Evolutionary conservation across 306 rosid species (phyloP).

Genomic region (Phaseolus lunatus): DNA sequence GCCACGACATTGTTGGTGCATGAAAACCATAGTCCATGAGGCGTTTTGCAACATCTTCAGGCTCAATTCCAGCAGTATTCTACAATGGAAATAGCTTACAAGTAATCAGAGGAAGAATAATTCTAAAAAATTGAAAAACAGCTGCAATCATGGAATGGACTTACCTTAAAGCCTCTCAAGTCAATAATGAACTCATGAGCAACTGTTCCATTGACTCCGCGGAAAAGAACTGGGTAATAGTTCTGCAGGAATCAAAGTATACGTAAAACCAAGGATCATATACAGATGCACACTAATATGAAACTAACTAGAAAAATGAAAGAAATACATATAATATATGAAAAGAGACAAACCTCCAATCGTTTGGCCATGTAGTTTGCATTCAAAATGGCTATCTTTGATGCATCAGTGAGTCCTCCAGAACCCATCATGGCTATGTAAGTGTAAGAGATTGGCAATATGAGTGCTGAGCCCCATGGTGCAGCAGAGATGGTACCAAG

Average conservation of each 20-base stretch:
- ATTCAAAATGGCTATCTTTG: constrained; percentile 94
- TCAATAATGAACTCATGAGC: constrained; percentile 97
- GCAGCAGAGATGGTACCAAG: constrained; percentile 98
- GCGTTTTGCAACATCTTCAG: constrained; percentile 98
- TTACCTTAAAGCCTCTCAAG: constrained; percentile 96
- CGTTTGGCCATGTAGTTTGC: constrained; percentile 99
- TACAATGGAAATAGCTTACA: constrained; percentile 48
- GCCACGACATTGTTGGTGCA: constrained; percentile 99
- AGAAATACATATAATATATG: constrained; percentile 17
- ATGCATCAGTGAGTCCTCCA: constrained; percentile 91
- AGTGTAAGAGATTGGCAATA: constrained; percentile 95
- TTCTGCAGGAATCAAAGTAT: constrained; percentile 57
- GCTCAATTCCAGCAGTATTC: constrained; percentile 92
- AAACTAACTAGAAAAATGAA: constrained; percentile 3
- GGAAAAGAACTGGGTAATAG: constrained; percentile 88
- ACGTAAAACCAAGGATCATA: constrained; percentile 36
- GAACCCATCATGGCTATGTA: constrained; percentile 99
- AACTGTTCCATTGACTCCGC: constrained; percentile 96
- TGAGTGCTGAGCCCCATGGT: constrained; percentile 99
- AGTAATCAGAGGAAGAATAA: constrained; percentile 38
- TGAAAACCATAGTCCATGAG: constrained; percentile 98
- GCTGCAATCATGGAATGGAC: constrained; percentile 28
- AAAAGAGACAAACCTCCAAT: constrained; percentile 74
- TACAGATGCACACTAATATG: constrained; percentile 19
- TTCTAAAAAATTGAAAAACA: background rate